phyloP scores from a whole-genome alignment of 2,329 filamentous ascomycete genomes.

The Cladophialophora bantiana region DNA sequence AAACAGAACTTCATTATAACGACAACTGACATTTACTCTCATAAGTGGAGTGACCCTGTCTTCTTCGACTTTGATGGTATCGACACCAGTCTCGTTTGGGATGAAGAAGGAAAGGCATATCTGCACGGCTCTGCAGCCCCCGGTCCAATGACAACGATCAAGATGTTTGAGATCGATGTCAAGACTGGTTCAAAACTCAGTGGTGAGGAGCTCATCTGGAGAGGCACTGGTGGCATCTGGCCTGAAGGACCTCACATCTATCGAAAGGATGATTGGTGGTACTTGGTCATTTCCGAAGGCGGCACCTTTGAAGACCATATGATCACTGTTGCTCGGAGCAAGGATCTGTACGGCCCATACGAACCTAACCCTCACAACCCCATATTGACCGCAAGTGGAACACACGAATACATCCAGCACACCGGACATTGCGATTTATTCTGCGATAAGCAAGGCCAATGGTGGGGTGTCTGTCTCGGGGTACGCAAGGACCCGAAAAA shows the following conservation, averaged over 20 bases:
- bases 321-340: slow-evolving; percentile 58
- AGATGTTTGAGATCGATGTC: slow-evolving; percentile 43
- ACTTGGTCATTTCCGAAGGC: slow-evolving; percentile 62
- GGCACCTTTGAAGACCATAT: slow-evolving; percentile 60
- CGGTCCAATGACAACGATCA: slow-evolving; percentile 36
- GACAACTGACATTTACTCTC: slow-evolving; percentile 51
- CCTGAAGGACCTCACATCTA: slow-evolving; percentile 65
- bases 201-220: slow-evolving; percentile 51
- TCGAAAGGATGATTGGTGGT: slow-evolving; percentile 60
- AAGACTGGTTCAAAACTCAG: slow-evolving; percentile 45
- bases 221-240: slow-evolving; percentile 54
- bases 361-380: slow-evolving; percentile 55
- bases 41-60: slow-evolving; percentile 54
- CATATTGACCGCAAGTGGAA: slow-evolving; percentile 52
- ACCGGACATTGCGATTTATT: slow-evolving; percentile 41
- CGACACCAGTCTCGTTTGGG: slow-evolving; percentile 59
- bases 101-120: slow-evolving; percentile 51
- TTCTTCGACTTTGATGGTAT: slow-evolving; percentile 50
- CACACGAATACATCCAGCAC: slow-evolving; percentile 40
- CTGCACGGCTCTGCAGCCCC: slow-evolving; percentile 44
- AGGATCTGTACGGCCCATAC: slow-evolving; percentile 56
- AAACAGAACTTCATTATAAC: slow-evolving; percentile 51
- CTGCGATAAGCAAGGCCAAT: slow-evolving; percentile 34
- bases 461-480: slow-evolving; percentile 40
- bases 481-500: slow-evolving; percentile 35